These are phyloP conservation scores for Pyrenopolyporus hunteri DNA, from an alignment of 495 filamentous ascomycete species.

Conservation along the genomic window DNA sequence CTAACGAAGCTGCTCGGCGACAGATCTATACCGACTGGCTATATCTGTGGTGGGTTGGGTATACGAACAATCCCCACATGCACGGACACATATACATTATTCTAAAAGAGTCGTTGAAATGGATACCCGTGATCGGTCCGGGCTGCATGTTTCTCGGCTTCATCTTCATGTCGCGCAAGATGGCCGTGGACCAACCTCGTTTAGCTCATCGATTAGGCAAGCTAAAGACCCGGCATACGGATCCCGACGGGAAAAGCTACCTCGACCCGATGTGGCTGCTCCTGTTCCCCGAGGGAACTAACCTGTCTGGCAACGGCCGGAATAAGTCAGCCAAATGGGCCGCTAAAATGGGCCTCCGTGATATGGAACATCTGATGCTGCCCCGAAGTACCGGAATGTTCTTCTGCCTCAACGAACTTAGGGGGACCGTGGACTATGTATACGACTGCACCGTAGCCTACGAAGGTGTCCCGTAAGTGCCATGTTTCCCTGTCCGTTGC, in stretches of 20 bases:
- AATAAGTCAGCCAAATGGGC: constrained; percentile 70
- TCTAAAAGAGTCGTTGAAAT: constrained; percentile 80
- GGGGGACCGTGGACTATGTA: constrained; percentile 73
- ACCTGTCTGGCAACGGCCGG: constrained; percentile 69
- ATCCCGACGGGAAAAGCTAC: constrained; percentile 57
- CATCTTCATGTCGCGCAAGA: constrained; percentile 83
- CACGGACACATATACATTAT: constrained; percentile 89
- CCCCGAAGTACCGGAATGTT: constrained; percentile 77
- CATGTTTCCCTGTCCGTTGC: too few relatives aligned
- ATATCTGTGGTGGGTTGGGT: constrained; percentile 87
- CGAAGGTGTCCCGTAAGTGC: constrained; percentile 75
- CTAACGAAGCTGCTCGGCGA: constrained; percentile 22
- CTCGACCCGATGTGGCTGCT: constrained; percentile 85
- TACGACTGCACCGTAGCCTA: constrained; percentile 89
- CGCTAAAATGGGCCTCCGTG: constrained; percentile 67
- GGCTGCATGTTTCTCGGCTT: constrained; percentile 86
- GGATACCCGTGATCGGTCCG: constrained; percentile 73
- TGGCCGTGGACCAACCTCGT: constrained; percentile 76
- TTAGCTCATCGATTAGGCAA: constrained; percentile 71
- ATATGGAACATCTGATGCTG: constrained; percentile 70
- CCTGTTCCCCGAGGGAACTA: constrained; percentile 85
- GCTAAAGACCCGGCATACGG: constrained; percentile 62
- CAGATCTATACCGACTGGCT: constrained; percentile 86
- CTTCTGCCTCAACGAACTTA: constrained; percentile 76
- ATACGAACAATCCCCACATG: constrained; percentile 68